These are phyloP conservation scores for Fraxinus floribunda DNA, from an alignment of 305 asterid genomes.

Conservation along the genomic window DNA sequence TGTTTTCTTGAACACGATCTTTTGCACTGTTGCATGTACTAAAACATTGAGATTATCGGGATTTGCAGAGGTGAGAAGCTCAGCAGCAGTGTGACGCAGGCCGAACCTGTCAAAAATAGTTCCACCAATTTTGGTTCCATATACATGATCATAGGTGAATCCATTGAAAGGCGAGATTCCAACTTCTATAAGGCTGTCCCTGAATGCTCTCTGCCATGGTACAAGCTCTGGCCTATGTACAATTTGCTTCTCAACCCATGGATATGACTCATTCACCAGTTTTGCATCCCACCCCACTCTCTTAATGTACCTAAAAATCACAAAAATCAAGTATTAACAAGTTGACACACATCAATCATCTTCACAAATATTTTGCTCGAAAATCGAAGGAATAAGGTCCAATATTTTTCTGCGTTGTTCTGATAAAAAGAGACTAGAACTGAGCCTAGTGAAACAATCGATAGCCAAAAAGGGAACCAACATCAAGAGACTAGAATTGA, in stretches of 20 bases:
- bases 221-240: slow-evolving; percentile 68
- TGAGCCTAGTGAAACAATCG: not conserved
- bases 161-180: slow-evolving; percentile 91
- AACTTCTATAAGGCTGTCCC: slow-evolving; percentile 67
- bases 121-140: slow-evolving; percentile 95
- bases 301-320: slow-evolving; percentile 49
- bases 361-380: not conserved
- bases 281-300: slow-evolving; percentile 77
- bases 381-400: not conserved
- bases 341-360: not conserved
- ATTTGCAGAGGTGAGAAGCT: slow-evolving; percentile 70
- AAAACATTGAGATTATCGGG: slow-evolving; percentile 63
- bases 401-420: not conserved
- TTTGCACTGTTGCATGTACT: slow-evolving; percentile 75
- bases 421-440: not conserved
- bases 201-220: slow-evolving; percentile 80
- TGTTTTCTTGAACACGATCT: slow-evolving; percentile 60
- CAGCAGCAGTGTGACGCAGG: slow-evolving; percentile 86
- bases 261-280: slow-evolving; percentile 78
- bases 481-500: not conserved
- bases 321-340: slow-evolving; percentile 14
- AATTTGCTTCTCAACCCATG: slow-evolving; percentile 84
- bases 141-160: slow-evolving; percentile 78
- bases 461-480: not conserved
- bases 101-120: slow-evolving; percentile 82